Conservation (phyloP, 345 rosid genomes). For the rapeseed (Brassica napus) region Da-Ae NC_063444.1:33885501-33886000, state of each 20-base stretch:
- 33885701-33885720: constrained; percentile 7
- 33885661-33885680: background rate
- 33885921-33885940: background rate
- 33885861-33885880: constrained; percentile 7
- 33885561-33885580: background rate
- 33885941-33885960: background rate
- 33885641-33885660: background rate
- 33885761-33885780: background rate
- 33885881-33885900: constrained; percentile 1
- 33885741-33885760: constrained; percentile 1
- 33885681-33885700: background rate
- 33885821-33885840: background rate
- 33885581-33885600: background rate
- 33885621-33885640: background rate
- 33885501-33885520: background rate
- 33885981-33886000: background rate
- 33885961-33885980: background rate
- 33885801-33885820: background rate
- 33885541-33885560: background rate
- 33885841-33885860: background rate
- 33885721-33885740: constrained; percentile 1
- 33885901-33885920: background rate
- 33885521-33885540: background rate
- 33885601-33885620: constrained; percentile 18
- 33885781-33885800: background rate